Conservation (phyloP, 202 grass and related monocot species). For the Digitaria exilis region DNA sequence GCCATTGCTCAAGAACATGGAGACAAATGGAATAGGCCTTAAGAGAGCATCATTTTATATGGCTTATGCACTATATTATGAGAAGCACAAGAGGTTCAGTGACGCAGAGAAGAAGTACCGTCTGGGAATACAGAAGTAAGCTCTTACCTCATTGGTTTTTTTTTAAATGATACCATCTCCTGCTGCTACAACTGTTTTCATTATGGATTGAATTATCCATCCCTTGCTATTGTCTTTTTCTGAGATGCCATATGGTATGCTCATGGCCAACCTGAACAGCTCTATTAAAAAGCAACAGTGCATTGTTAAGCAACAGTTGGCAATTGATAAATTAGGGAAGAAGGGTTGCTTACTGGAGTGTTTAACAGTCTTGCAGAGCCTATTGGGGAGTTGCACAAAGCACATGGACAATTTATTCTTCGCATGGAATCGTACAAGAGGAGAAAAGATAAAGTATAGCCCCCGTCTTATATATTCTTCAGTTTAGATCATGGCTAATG, state of each 20-base stretch:
- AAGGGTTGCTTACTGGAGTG: slow-evolving; percentile 26
- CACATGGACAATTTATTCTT: slow-evolving; percentile 71
- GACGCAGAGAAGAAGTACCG: too few species aligned
- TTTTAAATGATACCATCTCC: too few species aligned
- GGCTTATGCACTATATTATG: too few species aligned
- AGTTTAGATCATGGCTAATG: slow-evolving; percentile 8
- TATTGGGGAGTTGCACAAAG: slow-evolving; percentile 70
- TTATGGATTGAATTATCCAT: not conserved
- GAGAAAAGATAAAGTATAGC: slow-evolving; percentile 72
- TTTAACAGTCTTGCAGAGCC: slow-evolving; percentile 85
- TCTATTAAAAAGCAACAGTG: not conserved
- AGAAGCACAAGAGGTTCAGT: too few species aligned
- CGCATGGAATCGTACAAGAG: slow-evolving; percentile 67
- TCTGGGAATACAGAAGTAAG: too few species aligned
- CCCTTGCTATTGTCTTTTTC: not conserved
- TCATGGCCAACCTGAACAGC: not conserved
- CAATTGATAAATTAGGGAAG: too few species aligned
- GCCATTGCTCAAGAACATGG: slow-evolving; percentile 81
- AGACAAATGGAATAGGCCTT: slow-evolving; percentile 70
- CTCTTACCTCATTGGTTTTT: too few species aligned
- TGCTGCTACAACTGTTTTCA: too few species aligned
- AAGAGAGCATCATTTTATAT: too few species aligned
- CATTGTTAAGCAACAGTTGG: too few species aligned
- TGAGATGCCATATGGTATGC: not conserved
- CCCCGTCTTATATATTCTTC: not conserved